phyloP scores from a whole-genome alignment of 2,329 filamentous ascomycete genomes.

The Neopestalotiopsis clavispora region DNA sequence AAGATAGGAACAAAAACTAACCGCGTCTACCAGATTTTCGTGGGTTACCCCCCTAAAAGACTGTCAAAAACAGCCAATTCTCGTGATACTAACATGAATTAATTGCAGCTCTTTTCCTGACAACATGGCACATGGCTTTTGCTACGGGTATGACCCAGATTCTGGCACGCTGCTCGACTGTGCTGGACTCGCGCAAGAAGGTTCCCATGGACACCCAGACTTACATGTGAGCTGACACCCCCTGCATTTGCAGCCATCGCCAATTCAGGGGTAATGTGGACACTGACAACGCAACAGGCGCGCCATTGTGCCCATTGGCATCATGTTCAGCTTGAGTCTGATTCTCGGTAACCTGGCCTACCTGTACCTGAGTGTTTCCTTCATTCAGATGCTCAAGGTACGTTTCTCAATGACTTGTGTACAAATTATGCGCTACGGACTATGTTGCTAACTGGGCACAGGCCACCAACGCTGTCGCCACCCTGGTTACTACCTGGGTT shows the following conservation, averaged over 20 bases:
- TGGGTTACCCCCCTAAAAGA: constrained; percentile 22
- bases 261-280: neutral
- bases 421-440: constrained; percentile 26
- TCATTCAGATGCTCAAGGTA: constrained; percentile 74
- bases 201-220: constrained; percentile 66
- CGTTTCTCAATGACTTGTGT: constrained; percentile 8
- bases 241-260: neutral
- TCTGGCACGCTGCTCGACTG: constrained; percentile 65
- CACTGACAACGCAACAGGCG: constrained; percentile 34
- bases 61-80: neutral
- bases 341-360: constrained; percentile 73
- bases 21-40: constrained; percentile 27
- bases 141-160: constrained; percentile 70
- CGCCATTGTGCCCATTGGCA: constrained; percentile 69
- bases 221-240: constrained; percentile 48
- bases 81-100: neutral
- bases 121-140: constrained; percentile 72
- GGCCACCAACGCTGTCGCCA: constrained; percentile 71
- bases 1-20: constrained; percentile 15
- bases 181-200: constrained; percentile 67
- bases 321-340: constrained; percentile 70
- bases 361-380: constrained; percentile 70
- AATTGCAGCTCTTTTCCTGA: constrained; percentile 58
- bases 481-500: constrained; percentile 68
- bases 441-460: constrained; percentile 27